These are phyloP conservation scores for Colletotrichum godetiae DNA, from an alignment of 2,329 filamentous ascomycete species.

Conservation along the genomic window DNA sequence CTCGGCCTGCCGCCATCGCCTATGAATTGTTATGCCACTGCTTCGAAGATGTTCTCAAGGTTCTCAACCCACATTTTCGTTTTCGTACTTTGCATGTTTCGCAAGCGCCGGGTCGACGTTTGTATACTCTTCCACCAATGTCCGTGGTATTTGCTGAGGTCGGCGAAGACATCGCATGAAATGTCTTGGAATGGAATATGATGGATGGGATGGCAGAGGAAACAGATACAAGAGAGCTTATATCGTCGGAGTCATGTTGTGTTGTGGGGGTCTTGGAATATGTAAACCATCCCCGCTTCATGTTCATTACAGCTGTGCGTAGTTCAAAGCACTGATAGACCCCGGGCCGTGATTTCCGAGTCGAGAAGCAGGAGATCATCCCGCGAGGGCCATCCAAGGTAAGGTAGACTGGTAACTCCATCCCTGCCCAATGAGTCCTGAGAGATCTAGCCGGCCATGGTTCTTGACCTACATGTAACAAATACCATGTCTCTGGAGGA, in stretches of 20 bases:
- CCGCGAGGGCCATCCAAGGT: neutral
- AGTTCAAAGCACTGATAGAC: neutral
- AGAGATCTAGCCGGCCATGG: neutral
- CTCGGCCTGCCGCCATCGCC: constrained; percentile 22
- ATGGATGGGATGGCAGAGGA: neutral
- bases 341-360: neutral
- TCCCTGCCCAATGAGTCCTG: neutral
- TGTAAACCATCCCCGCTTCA: neutral
- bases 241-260: neutral
- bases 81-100: constrained; percentile 19
- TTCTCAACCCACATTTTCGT: constrained; percentile 1
- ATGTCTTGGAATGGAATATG: neutral
- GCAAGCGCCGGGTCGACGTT: constrained; percentile 22
- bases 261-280: neutral
- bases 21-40: neutral
- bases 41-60: neutral
- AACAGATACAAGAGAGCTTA: neutral
- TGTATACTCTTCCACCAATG: constrained; percentile 1
- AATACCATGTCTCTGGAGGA: neutral
- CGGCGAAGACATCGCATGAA: constrained; percentile 7
- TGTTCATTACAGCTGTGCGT: neutral
- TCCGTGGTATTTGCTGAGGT: neutral
- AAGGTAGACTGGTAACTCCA: neutral
- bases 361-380: neutral
- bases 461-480: neutral